phyloP scores from a whole-genome alignment of 371 early-diverging fungal species.

The Mycotypha africana region DNA sequence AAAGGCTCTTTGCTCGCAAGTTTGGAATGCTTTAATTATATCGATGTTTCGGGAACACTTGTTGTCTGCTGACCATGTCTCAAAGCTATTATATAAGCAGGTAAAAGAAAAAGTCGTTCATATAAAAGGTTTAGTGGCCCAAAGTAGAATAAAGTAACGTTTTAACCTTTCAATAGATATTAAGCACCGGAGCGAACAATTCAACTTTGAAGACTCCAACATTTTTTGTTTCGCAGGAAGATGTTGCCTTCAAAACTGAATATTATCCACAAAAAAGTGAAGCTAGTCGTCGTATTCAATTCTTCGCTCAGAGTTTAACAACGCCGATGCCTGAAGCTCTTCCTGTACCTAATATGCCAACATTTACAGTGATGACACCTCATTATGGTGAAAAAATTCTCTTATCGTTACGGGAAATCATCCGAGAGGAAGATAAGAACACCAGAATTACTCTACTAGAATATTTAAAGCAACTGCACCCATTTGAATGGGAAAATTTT shows the following conservation, averaged over 20 bases:
- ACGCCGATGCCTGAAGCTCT: conserved; percentile 82
- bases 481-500: conserved; percentile 89
- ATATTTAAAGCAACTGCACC: conserved; percentile 81
- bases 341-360: conserved; percentile 82
- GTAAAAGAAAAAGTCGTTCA: conserved; percentile 24
- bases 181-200: too few species aligned
- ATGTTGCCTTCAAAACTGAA: conserved; percentile 70
- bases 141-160: too few species aligned
- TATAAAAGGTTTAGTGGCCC: too few species aligned
- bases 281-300: conserved; percentile 82
- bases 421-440: conserved; percentile 78
- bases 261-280: conserved; percentile 78
- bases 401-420: conserved; percentile 77
- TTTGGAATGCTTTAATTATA: conserved; percentile 88
- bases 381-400: conserved; percentile 89
- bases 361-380: conserved; percentile 85
- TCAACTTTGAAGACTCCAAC: conserved; percentile 79
- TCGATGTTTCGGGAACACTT: conserved; percentile 87
- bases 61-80: conserved; percentile 74
- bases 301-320: conserved; percentile 86
- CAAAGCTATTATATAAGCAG: conserved; percentile 76
- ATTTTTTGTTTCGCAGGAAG: conserved; percentile 83
- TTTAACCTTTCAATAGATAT: conserved; percentile 13
- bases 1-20: conserved; percentile 73
- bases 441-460: conserved; percentile 80